Conservation (phyloP, 495 filamentous ascomycete genomes). For the Annulohypoxylon maeteangense region DNA sequence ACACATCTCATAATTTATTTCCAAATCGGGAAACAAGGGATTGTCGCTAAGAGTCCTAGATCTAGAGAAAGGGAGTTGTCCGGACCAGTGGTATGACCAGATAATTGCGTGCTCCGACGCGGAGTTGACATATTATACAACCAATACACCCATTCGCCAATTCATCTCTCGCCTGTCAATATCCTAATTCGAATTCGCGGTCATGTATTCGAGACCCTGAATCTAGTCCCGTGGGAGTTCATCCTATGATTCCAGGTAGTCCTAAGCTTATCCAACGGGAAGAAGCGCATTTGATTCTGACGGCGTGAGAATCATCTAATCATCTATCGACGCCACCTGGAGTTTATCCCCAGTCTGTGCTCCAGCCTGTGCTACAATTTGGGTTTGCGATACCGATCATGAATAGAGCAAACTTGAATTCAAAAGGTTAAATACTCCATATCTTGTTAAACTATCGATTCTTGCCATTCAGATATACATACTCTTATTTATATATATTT, state of each 20-base stretch:
- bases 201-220: slow-evolving; percentile 44
- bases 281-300: slow-evolving; percentile 20
- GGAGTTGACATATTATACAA: slow-evolving; percentile 38
- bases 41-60: slow-evolving; percentile 21
- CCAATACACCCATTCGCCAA: slow-evolving; percentile 11
- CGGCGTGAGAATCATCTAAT: slow-evolving; percentile 1
- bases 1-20: slow-evolving; percentile 1
- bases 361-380: slow-evolving; percentile 12
- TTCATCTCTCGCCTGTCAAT: background rate
- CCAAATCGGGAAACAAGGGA: slow-evolving; percentile 31
- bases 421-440: slow-evolving; percentile 7
- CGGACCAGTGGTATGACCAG: slow-evolving; percentile 32
- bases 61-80: slow-evolving; percentile 11
- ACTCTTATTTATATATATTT: background rate
- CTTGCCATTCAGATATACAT: slow-evolving; percentile 10
- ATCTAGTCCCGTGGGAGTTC: slow-evolving; percentile 42
- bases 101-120: slow-evolving; percentile 43
- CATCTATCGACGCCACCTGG: slow-evolving; percentile 9
- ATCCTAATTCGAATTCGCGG: slow-evolving; percentile 41
- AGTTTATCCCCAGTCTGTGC: slow-evolving; percentile 5
- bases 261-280: slow-evolving; percentile 6
- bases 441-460: background rate
- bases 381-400: slow-evolving; percentile 7
- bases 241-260: background rate
- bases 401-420: slow-evolving; percentile 20